Percentiles rank a stretch among this genome's conserved stretches.
phyloP scores from a whole-genome alignment of 1,284 basidiomycete species.

The Quambalaria eucalypti region DNA sequence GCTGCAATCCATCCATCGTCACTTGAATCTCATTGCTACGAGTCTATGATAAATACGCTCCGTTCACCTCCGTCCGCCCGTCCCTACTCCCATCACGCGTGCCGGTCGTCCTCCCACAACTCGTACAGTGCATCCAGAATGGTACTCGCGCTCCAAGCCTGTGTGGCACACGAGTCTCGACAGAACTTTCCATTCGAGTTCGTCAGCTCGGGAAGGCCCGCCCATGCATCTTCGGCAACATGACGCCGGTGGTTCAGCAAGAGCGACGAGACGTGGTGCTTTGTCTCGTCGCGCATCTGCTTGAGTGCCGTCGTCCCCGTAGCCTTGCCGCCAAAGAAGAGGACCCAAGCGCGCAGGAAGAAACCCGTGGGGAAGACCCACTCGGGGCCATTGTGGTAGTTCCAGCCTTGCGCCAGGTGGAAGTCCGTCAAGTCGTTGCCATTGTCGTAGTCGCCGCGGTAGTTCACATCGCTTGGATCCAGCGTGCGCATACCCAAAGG shows the following conservation, averaged over 20 bases:
- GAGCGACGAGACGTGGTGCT: slow-evolving; percentile 25
- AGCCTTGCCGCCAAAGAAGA: slow-evolving; percentile 50
- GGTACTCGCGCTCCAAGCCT: slow-evolving; percentile 37
- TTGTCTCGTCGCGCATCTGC: slow-evolving; percentile 13
- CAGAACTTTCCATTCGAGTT: slow-evolving; percentile 31
- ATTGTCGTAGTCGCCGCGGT: slow-evolving; percentile 38
- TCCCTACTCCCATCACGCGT: too few relatives aligned
- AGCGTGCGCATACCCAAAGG: slow-evolving; percentile 38
- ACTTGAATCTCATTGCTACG: too few relatives aligned
- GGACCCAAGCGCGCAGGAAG: slow-evolving; percentile 74
- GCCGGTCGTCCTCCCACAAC: slow-evolving; percentile 15
- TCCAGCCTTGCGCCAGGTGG: slow-evolving; percentile 21
- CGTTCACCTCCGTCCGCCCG: too few relatives aligned
- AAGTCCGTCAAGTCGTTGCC: slow-evolving; percentile 19
- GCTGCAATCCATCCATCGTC: too few relatives aligned
- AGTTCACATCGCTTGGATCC: slow-evolving; percentile 36
- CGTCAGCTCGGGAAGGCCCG: slow-evolving; percentile 39
- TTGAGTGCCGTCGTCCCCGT: slow-evolving; percentile 15
- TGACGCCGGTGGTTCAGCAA: slow-evolving; percentile 26
- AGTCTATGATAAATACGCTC: too few relatives aligned
- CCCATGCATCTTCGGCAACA: slow-evolving; percentile 28
- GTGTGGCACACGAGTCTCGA: slow-evolving; percentile 34
- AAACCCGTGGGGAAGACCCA: slow-evolving; percentile 93
- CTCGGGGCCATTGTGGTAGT: slow-evolving; percentile 56
- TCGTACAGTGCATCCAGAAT: slow-evolving; percentile 32